Conservation (phyloP, 2,329 filamentous ascomycete species). For the Epichloe festucae region DNA sequence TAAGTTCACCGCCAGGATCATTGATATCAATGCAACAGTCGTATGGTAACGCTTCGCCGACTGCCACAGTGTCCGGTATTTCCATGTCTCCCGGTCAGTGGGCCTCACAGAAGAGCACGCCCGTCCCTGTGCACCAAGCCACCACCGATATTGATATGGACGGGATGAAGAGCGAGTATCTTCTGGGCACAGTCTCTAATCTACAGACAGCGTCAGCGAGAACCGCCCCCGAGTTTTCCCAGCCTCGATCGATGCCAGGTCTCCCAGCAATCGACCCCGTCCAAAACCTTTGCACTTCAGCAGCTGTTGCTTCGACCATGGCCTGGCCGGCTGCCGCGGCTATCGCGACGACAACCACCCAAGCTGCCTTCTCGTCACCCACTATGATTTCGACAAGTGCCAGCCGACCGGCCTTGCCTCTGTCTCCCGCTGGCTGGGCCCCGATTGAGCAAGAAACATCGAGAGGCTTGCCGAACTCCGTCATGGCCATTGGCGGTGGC, state of each 20-base stretch:
- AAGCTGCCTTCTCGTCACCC: slow-evolving; percentile 34
- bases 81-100: slow-evolving; percentile 12
- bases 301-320: slow-evolving; percentile 9
- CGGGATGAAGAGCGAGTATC: slow-evolving; percentile 11
- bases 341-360: slow-evolving; percentile 32
- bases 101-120: slow-evolving; percentile 7
- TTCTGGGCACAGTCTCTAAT: slow-evolving; percentile 9
- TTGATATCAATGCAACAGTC: slow-evolving; percentile 5
- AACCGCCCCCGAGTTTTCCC: slow-evolving; percentile 11
- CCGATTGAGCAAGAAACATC: slow-evolving; percentile 16
- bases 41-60: slow-evolving; percentile 5
- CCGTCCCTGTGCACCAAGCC: slow-evolving; percentile 6
- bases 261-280: slow-evolving; percentile 11
- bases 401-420: slow-evolving; percentile 22
- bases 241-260: slow-evolving; percentile 13
- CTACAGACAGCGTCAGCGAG: slow-evolving; percentile 9
- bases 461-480: slow-evolving; percentile 9
- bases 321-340: slow-evolving; percentile 25
- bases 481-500: slow-evolving; percentile 9
- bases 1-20: slow-evolving; percentile 6
- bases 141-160: slow-evolving; percentile 11
- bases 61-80: slow-evolving; percentile 5
- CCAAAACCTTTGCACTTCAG: slow-evolving; percentile 11
- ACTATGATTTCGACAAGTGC: slow-evolving; percentile 8
- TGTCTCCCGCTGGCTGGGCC: slow-evolving; percentile 18